Base-by-base conservation (phyloP, 805 yeast species). In the Candida maris region DNA sequence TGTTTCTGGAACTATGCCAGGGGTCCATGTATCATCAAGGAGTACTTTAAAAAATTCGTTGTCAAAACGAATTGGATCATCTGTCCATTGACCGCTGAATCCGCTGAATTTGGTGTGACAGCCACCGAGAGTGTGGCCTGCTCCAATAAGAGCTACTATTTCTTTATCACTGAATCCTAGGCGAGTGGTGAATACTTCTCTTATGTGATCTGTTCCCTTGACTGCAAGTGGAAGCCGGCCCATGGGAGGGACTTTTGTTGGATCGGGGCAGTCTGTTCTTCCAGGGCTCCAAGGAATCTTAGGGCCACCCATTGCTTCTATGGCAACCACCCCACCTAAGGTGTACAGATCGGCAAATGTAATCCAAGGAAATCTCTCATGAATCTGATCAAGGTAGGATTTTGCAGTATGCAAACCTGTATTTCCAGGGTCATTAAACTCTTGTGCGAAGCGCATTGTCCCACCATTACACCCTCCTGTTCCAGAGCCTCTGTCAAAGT, bases 271-370 rank as follows among this genome's bases (percentile, higher is more conserved):
- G 56, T 85, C 87, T 6, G 71, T 65, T 59, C 95, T 70, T 27
- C 95, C 96, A 6, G 93, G 81, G 61, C 78, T 79, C 96, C 96
- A 87, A 14, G 73, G 70, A 38, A 85, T 67, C 48, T 76, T 71
- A 24, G 94, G 94, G 5, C 94, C 94, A 18, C 83, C 83, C 64
- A 82, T 64, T 53, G 74, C 85, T 62, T 86, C 91, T 36, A 86
- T 64, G 2, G 91, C 93, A 30, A 71, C 77, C 26, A 81, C 87
- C 35, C 94, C 94, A 23, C 79, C 88, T 32, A 84, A 65, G 6
- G 93, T 82, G 67, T 81, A 85, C 49, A 85, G 66, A 59, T 85
- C 95, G 40, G 94, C 91, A 57, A 79, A 74, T 4, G 84, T 70
- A 18, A 85, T 64, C 88, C 91, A 81, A 4, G 81, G 78, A 53